Percentiles rank a stretch among this genome's conserved stretches.
Evolutionary conservation across 2,329 filamentous ascomycete species (phyloP).

Genomic region (Colletotrichum paranaense): DNA sequence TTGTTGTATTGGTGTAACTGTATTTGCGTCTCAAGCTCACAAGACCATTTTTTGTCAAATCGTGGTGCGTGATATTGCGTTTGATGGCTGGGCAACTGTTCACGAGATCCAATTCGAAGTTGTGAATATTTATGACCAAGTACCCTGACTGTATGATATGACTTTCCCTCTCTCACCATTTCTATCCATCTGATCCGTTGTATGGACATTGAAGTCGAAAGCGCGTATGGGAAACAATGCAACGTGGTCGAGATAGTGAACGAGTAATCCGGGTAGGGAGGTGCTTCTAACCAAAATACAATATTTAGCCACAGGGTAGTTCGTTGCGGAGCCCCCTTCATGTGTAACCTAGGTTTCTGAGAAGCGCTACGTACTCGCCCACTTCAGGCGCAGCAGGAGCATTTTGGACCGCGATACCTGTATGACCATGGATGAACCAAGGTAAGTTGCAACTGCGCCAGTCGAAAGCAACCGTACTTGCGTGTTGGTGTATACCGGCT

Average conservation of each 20-base stretch:
- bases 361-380: background rate
- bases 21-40: background rate
- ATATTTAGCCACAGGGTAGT: background rate
- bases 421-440: background rate
- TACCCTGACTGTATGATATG: background rate
- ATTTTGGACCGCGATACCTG: background rate
- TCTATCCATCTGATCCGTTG: background rate
- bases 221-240: background rate
- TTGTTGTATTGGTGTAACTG: conserved; percentile 10
- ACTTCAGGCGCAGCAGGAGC: background rate
- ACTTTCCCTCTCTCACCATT: background rate
- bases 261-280: background rate
- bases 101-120: background rate
- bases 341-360: background rate
- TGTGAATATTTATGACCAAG: background rate
- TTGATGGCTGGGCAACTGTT: background rate
- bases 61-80: background rate
- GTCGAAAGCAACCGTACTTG: background rate
- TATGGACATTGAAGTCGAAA: background rate
- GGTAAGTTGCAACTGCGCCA: background rate
- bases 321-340: background rate
- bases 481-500: background rate
- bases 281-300: background rate
- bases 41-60: background rate
- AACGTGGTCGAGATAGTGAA: background rate